Evolutionary conservation across 2,329 filamentous ascomycete species (phyloP), one percentile per base, ranked within the genome.

Genomic region (Cytospora mali): DNA sequence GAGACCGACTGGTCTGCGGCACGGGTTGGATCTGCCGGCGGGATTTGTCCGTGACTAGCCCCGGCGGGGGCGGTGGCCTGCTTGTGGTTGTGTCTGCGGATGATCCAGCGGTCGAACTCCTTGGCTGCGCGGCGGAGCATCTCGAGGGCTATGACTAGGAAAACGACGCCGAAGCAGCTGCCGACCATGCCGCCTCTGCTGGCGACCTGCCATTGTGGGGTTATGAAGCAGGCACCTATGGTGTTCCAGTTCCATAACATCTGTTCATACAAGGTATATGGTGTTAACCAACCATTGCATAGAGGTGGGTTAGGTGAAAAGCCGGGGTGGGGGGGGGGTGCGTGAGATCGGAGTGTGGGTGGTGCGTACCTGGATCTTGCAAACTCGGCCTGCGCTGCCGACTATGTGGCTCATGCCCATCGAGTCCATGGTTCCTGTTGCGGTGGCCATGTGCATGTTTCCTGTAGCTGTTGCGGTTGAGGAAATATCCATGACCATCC

Each of bases 151-250:
- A 94, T 81, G 68, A 90, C 89, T 58, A 96, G 85, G n/a, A 88
- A 77, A 65, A 92, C 80, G 39, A 92, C 87, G 64, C 89, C 91
- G 71, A 96, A 88, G 77, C 91, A 95, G 58, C 88, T 90, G 25
- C 88, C 91, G 54, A 89, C 91, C 72, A 96, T 94, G 82, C 89
- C 89, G 73, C 83, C 87, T 3, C 75, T 76, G 27, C 87, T 88
- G 18, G 78, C 87, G 73, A 94, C 84, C 70, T 87, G 87, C 91
- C 91, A 95, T 25, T 81, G 80, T 9, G 73, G 69, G 27, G 88
- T 77, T 71, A 95, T 82, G 81, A 95, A 94, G 76, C 77, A 79
- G 33, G 76, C 71, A 60, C 76, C 76, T 62, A 77, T 71, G 0
- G 75, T 78, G 65, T 77, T 73, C 75, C 77, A 79, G 67, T 79